phyloP scores from a whole-genome alignment of 371 early-diverging fungal genomes.

The Zancudomyces culisetae region DNA sequence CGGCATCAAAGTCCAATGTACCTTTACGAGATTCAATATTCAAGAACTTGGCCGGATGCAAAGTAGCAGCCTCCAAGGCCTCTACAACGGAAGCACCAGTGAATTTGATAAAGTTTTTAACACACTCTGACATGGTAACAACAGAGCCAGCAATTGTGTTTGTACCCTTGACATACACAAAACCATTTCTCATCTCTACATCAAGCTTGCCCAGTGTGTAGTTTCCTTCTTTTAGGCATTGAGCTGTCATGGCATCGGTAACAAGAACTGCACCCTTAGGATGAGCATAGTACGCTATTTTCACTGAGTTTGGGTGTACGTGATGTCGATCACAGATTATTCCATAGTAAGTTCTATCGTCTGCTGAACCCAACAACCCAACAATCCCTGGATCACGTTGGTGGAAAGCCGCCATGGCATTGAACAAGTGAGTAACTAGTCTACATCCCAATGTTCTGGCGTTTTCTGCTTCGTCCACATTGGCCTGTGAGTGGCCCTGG shows the following conservation, averaged over 20 bases:
- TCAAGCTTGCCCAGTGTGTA: conserved; percentile 53
- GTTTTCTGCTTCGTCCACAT: conserved; percentile 43
- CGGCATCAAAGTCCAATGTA: conserved; percentile 48
- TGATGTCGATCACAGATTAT: conserved; percentile 62
- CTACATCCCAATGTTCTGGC: conserved; percentile 40
- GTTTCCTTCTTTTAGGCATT: conserved; percentile 50
- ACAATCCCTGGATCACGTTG: conserved; percentile 64
- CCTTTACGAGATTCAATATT: conserved; percentile 56
- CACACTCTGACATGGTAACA: conserved; percentile 48
- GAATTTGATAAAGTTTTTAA: conserved; percentile 58
- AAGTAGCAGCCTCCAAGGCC: conserved; percentile 66
- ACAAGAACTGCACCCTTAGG: conserved; percentile 50
- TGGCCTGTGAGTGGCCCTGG: conserved; percentile 48
- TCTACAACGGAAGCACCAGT: conserved; percentile 60
- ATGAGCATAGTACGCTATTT: conserved; percentile 57
- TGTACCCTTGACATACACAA: conserved; percentile 62
- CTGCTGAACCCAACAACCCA: conserved; percentile 40
- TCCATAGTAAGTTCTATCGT: conserved; percentile 49
- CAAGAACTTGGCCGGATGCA: conserved; percentile 59
- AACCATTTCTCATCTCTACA: conserved; percentile 36
- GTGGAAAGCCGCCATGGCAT: conserved; percentile 65
- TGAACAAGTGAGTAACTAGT: conserved; percentile 63
- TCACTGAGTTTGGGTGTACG: conserved; percentile 58
- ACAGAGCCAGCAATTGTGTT: conserved; percentile 60
- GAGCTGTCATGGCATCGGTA: conserved; percentile 59